Conservation (phyloP, 1,284 basidiomycete genomes). For the Leccinum discolor region DNA sequence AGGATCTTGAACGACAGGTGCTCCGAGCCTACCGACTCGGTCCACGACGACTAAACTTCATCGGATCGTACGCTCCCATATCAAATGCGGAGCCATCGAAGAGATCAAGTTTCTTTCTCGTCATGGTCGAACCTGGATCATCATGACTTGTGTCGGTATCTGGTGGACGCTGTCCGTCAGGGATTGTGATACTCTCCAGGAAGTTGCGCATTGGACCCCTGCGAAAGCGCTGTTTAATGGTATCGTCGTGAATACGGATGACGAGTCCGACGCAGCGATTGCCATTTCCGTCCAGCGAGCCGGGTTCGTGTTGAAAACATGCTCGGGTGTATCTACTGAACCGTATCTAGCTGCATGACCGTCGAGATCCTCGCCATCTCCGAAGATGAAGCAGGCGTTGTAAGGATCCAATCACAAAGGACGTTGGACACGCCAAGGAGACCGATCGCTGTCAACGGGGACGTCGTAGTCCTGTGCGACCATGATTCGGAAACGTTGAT, state of each 20-base stretch:
- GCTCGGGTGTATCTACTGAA: constrained; percentile 9
- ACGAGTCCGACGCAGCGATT: constrained; percentile 43
- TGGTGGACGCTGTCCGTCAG: constrained; percentile 58
- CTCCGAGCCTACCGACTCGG: constrained; percentile 45
- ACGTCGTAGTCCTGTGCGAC: constrained; percentile 54
- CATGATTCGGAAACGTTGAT: constrained; percentile 49
- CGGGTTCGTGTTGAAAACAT: constrained; percentile 34
- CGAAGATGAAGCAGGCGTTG: constrained; percentile 4
- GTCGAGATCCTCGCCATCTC: constrained; percentile 28
- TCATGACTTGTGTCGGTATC: constrained; percentile 57
- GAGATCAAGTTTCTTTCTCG: constrained; percentile 56
- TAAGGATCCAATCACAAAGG: constrained; percentile 11
- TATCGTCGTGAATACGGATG: constrained; percentile 49
- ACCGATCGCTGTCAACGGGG: constrained; percentile 48
- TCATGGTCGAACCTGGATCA: constrained; percentile 40
- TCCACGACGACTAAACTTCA: constrained; percentile 24
- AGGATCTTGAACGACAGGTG: constrained; percentile 46
- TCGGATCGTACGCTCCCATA: constrained; percentile 26
- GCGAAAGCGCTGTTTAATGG: constrained; percentile 52
- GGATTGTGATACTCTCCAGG: constrained; percentile 37
- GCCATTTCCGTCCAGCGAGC: constrained; percentile 47
- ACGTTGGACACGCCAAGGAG: constrained; percentile 37
- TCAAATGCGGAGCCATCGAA: constrained; percentile 43
- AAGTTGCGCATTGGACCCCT: constrained; percentile 50
- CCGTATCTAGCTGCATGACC: constrained; percentile 7